Conservation (phyloP, 805 yeast species). For the Kodamaea hsintzibuensis region DNA sequence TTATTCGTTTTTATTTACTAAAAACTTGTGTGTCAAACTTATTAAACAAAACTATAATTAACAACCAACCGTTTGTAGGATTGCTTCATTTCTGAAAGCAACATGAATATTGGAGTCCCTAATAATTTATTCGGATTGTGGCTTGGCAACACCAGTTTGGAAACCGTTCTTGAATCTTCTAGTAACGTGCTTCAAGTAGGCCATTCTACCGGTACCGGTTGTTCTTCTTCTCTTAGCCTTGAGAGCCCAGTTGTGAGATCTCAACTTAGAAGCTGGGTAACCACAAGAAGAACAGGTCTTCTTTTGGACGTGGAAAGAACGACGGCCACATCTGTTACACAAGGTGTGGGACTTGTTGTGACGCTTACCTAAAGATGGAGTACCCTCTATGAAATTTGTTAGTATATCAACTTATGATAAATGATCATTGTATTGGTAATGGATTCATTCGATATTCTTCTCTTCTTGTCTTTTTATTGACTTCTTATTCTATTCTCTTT, state of each 20-base stretch:
- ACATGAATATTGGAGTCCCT: constrained; percentile 1
- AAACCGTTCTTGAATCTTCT: constrained; percentile 99
- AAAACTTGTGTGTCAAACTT: constrained; percentile 6
- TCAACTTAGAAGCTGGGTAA: constrained; percentile 98
- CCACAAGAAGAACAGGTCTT: constrained; percentile 98
- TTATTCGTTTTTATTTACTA: constrained; percentile 11
- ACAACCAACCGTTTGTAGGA: constrained; percentile 5
- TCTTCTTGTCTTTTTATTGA: background rate
- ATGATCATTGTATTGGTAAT: background rate
- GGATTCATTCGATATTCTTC: background rate
- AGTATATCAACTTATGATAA: constrained; percentile 17
- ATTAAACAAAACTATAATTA: constrained; percentile 5
- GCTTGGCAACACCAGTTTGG: constrained; percentile 82
- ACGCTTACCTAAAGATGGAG: constrained; percentile 99
- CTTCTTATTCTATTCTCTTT: background rate
- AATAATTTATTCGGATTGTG: constrained; percentile 57
- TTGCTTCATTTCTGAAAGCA: background rate
- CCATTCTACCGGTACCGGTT: constrained; percentile 99
- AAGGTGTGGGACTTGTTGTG: constrained; percentile 99
- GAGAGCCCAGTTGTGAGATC: constrained; percentile 99
- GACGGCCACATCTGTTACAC: constrained; percentile 98
- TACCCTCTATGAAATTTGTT: constrained; percentile 70
- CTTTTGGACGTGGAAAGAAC: constrained; percentile 99
- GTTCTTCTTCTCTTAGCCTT: constrained; percentile 99
- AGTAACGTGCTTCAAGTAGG: constrained; percentile 93